Evolutionary conservation across 306 rosid species (phyloP), one percentile per base, ranked within the genome.

Genomic region (Casuarina glauca): DNA sequence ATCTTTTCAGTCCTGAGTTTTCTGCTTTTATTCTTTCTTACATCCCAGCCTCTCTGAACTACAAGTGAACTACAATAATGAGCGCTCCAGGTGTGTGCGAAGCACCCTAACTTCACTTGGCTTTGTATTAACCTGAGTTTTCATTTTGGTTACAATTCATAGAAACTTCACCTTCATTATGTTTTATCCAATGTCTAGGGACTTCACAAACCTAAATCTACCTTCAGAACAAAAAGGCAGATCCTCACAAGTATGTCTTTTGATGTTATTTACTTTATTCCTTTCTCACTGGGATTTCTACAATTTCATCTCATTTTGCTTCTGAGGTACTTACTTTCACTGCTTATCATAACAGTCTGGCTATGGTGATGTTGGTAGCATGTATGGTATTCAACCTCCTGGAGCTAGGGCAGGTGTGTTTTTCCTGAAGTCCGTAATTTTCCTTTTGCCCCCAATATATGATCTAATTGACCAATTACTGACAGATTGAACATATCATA

Each of bases 221-320:
- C 99, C 99, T 66, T 86, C 99, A 3, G 99, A 96, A 86, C 98
- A 91, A 86, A 96, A 90, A 84, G 98, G 98, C 72, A 87, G 93
- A 79, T 64, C 96, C 69, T 90, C 99, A 8, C 99, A 93, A 74
- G 99, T 90, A 84, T 73, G 89, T 79, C 55, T 43, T 17, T 46
- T 42, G 70, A 13, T 66, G 70, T 38, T 67, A 45, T 63, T 80
- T 53, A 36, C 63, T 2, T 70, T 77, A 8, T 8, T 10, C 35
- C 35, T 67, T 67, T 41, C 32, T 41, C 71, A 6, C 32, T 67
- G 8, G 44, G 71, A 35, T 17, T 42, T 42, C 51, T 9, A 42
- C 36, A 67, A 67, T 7, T 41, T 58, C 10, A 17, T 9, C 16
- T 67, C 51, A 7, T 42, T 67, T 12, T 67, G 11, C 17, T 67